Evolutionary conservation across 2,329 filamentous ascomycete genomes (phyloP).

Genomic region (Aspergillus japonicus): DNA sequence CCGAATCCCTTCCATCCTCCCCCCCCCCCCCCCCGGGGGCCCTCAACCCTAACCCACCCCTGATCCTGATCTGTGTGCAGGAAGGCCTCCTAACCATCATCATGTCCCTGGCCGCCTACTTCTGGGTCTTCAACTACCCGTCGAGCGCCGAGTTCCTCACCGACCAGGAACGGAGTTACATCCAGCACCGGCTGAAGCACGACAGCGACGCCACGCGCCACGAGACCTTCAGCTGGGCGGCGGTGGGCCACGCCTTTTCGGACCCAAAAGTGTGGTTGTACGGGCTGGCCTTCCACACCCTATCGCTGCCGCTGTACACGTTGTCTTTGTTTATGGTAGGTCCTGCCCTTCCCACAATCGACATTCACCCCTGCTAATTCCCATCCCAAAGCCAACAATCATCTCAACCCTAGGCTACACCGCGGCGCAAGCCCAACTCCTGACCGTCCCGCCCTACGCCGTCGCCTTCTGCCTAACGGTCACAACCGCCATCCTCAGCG

Average conservation of each 20-base stretch:
- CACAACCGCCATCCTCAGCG: constrained; percentile 58
- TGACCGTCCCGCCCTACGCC: constrained; percentile 65
- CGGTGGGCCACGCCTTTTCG: constrained; percentile 61
- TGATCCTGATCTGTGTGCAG: constrained; percentile 39
- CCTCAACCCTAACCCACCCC: no score
- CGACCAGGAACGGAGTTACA: constrained; percentile 55
- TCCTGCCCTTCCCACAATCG: no score
- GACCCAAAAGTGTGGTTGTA: constrained; percentile 74
- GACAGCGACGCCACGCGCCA: constrained; percentile 69
- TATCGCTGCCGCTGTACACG: constrained; percentile 59
- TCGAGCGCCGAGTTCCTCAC: constrained; percentile 42
- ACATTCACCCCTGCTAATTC: no score
- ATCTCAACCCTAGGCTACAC: constrained; percentile 46
- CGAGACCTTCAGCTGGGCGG: constrained; percentile 67
- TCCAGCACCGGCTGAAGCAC: constrained; percentile 62
- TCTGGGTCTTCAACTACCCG: constrained; percentile 46
- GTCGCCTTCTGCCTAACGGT: constrained; percentile 62
- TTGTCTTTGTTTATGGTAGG: constrained; percentile 38
- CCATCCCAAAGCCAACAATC: constrained; percentile 35
- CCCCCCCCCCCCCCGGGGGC: no score
- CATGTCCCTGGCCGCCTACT: constrained; percentile 36
- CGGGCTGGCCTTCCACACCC: constrained; percentile 68
- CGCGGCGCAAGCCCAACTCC: constrained; percentile 48
- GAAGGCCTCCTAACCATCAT: constrained; percentile 71
- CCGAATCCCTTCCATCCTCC: no score